phyloP scores from a whole-genome alignment of 805 yeast genomes.

The Myxozyma nipponensis region DNA sequence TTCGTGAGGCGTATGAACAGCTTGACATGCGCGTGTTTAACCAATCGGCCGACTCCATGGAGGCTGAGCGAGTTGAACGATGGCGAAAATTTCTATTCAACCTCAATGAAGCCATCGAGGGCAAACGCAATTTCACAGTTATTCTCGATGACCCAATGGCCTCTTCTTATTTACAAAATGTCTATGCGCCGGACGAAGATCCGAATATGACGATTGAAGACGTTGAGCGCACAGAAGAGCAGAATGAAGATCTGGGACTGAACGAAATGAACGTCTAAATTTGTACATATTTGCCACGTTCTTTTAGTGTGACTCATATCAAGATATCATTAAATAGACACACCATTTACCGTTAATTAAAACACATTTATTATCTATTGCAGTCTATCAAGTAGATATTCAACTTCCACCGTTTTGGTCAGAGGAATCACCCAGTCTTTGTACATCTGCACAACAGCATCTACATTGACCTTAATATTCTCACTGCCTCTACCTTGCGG shows the following conservation, averaged over 20 bases:
- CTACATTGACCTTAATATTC: constrained; percentile 66
- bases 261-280: constrained; percentile 40
- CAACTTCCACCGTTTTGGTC: constrained; percentile 93
- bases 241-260: constrained; percentile 89
- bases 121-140: constrained; percentile 77
- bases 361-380: too few species aligned
- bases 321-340: background rate
- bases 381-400: constrained; percentile 77
- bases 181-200: constrained; percentile 97
- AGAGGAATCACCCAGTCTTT: constrained; percentile 86
- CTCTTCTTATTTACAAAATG: constrained; percentile 91
- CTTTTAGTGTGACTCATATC: background rate
- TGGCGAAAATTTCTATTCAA: constrained; percentile 78
- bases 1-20: constrained; percentile 86
- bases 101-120: constrained; percentile 74
- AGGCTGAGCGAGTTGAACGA: constrained; percentile 63
- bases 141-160: constrained; percentile 93
- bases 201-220: constrained; percentile 94
- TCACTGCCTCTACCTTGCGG: constrained; percentile 5
- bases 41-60: constrained; percentile 90
- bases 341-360: constrained; percentile 35
- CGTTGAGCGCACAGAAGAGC: constrained; percentile 80
- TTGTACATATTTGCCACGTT: background rate
- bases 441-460: constrained; percentile 75
- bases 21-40: constrained; percentile 78